These are phyloP conservation scores for Gonium pectorale DNA, from an alignment of 139 green algal genomes.

Conservation along the genomic window DNA sequence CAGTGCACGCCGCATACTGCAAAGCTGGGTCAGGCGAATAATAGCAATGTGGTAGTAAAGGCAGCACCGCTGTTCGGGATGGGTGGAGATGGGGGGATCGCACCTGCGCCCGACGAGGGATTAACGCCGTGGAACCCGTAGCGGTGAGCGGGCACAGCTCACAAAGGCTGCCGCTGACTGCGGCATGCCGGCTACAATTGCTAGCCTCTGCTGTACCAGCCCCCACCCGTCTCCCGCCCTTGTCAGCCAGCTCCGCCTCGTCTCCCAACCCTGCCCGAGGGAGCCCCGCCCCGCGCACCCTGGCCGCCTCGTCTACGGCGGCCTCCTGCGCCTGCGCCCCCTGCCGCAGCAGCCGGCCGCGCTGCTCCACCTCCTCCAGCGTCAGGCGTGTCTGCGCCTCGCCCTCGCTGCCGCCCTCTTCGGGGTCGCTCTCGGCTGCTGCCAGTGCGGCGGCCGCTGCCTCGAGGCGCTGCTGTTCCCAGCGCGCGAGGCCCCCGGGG, in stretches of 20 bases:
- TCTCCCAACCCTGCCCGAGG: background rate
- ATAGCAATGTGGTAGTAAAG: too few species aligned
- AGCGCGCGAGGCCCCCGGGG: background rate
- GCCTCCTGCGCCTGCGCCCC: background rate
- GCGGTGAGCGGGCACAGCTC: too few species aligned
- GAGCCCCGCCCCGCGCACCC: background rate
- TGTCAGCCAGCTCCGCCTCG: background rate
- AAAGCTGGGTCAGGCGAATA: too few species aligned
- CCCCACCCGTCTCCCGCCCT: too few species aligned
- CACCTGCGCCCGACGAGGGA: too few species aligned
- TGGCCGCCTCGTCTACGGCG: background rate
- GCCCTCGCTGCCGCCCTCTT: background rate
- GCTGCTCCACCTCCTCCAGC: constrained; percentile 14
- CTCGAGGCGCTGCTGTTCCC: background rate
- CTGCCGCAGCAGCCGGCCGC: background rate
- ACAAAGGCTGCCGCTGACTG: too few species aligned
- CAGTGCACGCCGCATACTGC: too few species aligned
- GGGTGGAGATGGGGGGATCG: too few species aligned
- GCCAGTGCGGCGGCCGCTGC: background rate
- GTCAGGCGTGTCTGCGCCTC: background rate
- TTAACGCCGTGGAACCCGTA: too few species aligned
- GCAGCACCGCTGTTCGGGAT: too few species aligned
- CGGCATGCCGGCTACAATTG: too few species aligned
- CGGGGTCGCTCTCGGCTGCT: background rate
- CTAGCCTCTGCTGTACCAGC: too few species aligned